Evolutionary conservation across 2,329 filamentous ascomycete species (phyloP), one percentile per base, ranked within the genome.

Genomic region (Beauveria medogensis): DNA sequence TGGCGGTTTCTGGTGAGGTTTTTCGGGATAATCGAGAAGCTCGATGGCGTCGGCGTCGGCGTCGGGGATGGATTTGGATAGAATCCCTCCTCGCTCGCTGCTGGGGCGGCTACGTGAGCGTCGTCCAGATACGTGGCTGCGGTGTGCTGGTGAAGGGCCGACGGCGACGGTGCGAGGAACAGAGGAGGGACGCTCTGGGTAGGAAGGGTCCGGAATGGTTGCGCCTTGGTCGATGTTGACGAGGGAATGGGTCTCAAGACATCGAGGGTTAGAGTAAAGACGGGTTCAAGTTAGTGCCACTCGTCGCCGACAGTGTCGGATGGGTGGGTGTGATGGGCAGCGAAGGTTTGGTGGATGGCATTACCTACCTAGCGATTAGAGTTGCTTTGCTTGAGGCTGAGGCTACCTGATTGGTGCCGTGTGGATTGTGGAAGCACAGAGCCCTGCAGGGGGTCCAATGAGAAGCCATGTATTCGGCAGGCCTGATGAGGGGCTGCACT

Each of bases 11-110:
- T 30, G 20, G 10, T 5, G 30, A 28, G 20, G 9, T 65, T 55
- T 69, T 66, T 47, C 69, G 69, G 65, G 55, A 67, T 77, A 78
- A 53, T 77, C 74, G 62, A 66, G 67, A 52, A 82, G 75, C 65
- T 80, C 78, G 70, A 75, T 77, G 40, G 67, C 64, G 47, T 72
- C 68, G 47, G 67, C 64, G 47, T 72, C 68, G 47, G 51, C 48
- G 37, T 59, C 58, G 48, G 53, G 34, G 3, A 44, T 30, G 10
- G 37, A 26, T 57, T 26, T 50, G 46, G 50, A 55, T 41, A 61
- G 64, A 54, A 64, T 74, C 74, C 74, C 74, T 75, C 74, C 74
- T 73, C 74, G 67, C 64, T 70, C 68, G 63, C 67, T 46, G 41
- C 40, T 61, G 62, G 58, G 65, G 65, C 65, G 63, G 64, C 63